phyloP scores from a whole-genome alignment of 768 basidiomycete species.

The Kwoniella sp. region DNA sequence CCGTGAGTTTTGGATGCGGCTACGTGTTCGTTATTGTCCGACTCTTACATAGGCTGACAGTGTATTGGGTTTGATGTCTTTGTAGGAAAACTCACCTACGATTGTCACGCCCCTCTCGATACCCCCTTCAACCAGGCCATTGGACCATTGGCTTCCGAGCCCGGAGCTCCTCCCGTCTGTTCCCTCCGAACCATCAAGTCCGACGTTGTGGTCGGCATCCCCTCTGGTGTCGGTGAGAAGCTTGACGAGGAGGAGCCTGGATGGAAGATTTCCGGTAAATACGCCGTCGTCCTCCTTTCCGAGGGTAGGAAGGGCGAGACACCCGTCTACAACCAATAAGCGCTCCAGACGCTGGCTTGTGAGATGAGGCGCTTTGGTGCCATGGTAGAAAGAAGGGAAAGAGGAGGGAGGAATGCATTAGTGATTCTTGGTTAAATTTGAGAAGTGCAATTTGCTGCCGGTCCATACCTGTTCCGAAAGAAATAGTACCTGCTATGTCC shows the following conservation, averaged over 20 bases:
- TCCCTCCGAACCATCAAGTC: constrained; percentile 91
- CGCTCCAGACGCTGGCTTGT: neutral
- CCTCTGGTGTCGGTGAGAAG: constrained; percentile 64
- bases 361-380: neutral
- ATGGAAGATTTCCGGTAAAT: constrained; percentile 98
- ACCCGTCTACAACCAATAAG: constrained; percentile 57
- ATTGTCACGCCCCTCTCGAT: constrained; percentile 59
- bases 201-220: constrained; percentile 78
- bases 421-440: too few relatives aligned
- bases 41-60: too few relatives aligned
- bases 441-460: neutral
- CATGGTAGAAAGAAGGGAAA: neutral
- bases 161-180: constrained; percentile 83
- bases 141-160: constrained; percentile 83
- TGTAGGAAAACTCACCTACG: constrained; percentile 54
- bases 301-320: constrained; percentile 87
- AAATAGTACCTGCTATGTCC: neutral
- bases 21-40: too few relatives aligned
- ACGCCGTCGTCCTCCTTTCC: constrained; percentile 83
- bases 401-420: neutral
- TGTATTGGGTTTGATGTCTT: neutral
- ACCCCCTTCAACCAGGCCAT: constrained; percentile 89
- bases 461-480: neutral
- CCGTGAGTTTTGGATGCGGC: constrained; percentile 65
- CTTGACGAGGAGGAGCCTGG: constrained; percentile 85